phyloP scores from a whole-genome alignment of 2,329 filamentous ascomycete genomes.

The Davidsoniella neocaledoniae region DNA sequence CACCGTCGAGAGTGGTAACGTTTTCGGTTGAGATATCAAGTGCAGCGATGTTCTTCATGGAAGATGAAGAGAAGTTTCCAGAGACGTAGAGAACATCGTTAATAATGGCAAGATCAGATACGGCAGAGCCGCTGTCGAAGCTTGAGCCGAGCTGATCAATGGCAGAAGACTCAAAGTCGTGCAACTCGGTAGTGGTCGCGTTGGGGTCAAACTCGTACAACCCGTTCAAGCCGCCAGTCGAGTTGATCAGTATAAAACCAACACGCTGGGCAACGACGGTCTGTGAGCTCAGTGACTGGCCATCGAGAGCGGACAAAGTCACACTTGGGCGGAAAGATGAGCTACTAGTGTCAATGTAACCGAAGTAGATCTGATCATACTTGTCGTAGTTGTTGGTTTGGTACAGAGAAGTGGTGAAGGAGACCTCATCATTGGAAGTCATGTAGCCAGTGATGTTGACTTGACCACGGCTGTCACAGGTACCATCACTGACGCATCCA shows the following conservation, averaged over 20 bases:
- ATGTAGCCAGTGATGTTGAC: slow-evolving; percentile 68
- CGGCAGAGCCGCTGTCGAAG: slow-evolving; percentile 48
- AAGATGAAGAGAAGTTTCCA: slow-evolving; percentile 62
- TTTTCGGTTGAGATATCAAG: slow-evolving; percentile 47
- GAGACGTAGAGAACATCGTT: slow-evolving; percentile 56
- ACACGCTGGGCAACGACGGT: slow-evolving; percentile 83
- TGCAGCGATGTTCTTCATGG: slow-evolving; percentile 60
- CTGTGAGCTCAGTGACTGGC: slow-evolving; percentile 43
- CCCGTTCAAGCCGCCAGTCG: slow-evolving; percentile 70
- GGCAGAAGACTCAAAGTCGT: slow-evolving; percentile 52
- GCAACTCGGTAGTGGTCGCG: slow-evolving; percentile 28
- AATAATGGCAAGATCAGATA: slow-evolving; percentile 50
- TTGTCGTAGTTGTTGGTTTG: slow-evolving; percentile 97
- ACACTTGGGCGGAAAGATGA: slow-evolving; percentile 63
- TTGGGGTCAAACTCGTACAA: slow-evolving; percentile 73
- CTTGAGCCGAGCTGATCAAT: slow-evolving; percentile 61
- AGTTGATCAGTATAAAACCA: slow-evolving; percentile 56
- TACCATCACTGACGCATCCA: slow-evolving; percentile 65
- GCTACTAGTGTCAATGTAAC: slow-evolving; percentile 61
- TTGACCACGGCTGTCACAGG: slow-evolving; percentile 59
- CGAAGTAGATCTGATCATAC: slow-evolving; percentile 82
- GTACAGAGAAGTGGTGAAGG: slow-evolving; percentile 46
- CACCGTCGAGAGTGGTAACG: slow-evolving; percentile 46
- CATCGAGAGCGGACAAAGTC: slow-evolving; percentile 52
- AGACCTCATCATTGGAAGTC: slow-evolving; percentile 29